These are phyloP conservation scores for Apiospora rasikravindrae DNA, from an alignment of 2,329 filamentous ascomycete species.

Conservation along the genomic window DNA sequence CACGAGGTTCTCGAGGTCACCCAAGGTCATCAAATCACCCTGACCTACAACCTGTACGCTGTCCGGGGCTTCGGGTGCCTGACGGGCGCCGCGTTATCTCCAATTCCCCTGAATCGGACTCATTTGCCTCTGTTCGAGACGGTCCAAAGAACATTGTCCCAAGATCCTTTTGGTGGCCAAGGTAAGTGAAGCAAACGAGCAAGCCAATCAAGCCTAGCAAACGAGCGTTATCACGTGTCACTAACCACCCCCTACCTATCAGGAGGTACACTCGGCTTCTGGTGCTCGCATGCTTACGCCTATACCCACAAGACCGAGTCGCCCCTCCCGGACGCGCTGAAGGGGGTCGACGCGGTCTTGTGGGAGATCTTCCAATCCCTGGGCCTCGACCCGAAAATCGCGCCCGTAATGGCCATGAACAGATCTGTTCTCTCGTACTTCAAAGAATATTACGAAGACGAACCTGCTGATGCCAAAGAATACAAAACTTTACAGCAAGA, in stretches of 20 bases:
- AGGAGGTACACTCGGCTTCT: neutral
- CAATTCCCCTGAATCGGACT: neutral
- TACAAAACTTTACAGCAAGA: no score
- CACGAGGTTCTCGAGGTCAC: conserved; percentile 58
- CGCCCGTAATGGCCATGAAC: neutral
- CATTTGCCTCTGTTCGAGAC: conserved; percentile 21
- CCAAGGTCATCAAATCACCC: conserved; percentile 56
- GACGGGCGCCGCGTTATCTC: neutral
- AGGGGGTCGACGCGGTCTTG: conserved; percentile 22
- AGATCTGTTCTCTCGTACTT: neutral
- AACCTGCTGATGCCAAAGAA: neutral
- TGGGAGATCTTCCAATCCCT: conserved; percentile 21
- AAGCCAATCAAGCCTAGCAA: neutral
- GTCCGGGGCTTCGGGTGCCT: conserved; percentile 33
- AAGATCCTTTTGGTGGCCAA: neutral
- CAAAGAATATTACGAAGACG: neutral
- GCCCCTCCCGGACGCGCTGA: conserved; percentile 19
- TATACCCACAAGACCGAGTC: conserved; percentile 9
- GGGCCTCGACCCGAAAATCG: neutral
- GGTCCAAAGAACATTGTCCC: neutral
- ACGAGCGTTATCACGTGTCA: neutral
- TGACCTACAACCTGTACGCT: conserved; percentile 65
- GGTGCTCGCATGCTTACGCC: conserved; percentile 7
- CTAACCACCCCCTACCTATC: neutral
- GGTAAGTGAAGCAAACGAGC: neutral